Evolutionary conservation across 139 green algal genomes (phyloP), one percentile per base, ranked within the genome.

Genomic region (Chlorella sp.): DNA sequence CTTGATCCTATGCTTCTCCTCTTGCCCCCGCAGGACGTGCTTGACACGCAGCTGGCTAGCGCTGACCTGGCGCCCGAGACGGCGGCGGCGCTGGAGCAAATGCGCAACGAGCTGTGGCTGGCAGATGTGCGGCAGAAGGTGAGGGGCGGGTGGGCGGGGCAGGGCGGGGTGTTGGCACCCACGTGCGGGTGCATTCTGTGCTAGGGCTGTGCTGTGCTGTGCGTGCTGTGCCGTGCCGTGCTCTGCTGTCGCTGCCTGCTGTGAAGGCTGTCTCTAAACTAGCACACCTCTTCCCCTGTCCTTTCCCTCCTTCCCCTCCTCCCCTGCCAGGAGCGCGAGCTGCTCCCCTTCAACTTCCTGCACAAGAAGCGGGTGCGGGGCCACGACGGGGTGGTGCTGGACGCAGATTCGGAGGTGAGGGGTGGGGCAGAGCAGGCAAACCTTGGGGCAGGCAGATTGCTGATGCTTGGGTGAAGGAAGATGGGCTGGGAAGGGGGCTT

Each of bases 11-110:
- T 71, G 64, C 64, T 32, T 14, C 64, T 5, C 64, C 64, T 57
- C 5, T 16, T 30, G 39, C 39, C 40, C 24, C 39, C 42, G 30
- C 79, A 85, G 79, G 79, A 85, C 24, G 79, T 61, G 24, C 39
- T 83, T 39, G 78, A 83, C 30, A 40, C 79, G 9, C 79, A 85
- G 79, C 79, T 85, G 79, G 79, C 79, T 2, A 37, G 42, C 42
- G 42, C 21, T 32, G 79, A 85, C 36, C 79, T 85, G 28, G 36
- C 79, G 15, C 30, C 79, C 11, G 79, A 68, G 42, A 40, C 78
- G 26, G 78, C 48, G 19, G 57, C 42, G 12, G 79, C 79, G 14
- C 30, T 85, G 42, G 42, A 40, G 79, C 79, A 36, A 15, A 68
- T 85, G 79, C 79, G 79, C 42, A 36, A 16, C 15, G 79, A 85